phyloP scores from a whole-genome alignment of 148 eudicot species.

The Persicaria tinctoria region DNA sequence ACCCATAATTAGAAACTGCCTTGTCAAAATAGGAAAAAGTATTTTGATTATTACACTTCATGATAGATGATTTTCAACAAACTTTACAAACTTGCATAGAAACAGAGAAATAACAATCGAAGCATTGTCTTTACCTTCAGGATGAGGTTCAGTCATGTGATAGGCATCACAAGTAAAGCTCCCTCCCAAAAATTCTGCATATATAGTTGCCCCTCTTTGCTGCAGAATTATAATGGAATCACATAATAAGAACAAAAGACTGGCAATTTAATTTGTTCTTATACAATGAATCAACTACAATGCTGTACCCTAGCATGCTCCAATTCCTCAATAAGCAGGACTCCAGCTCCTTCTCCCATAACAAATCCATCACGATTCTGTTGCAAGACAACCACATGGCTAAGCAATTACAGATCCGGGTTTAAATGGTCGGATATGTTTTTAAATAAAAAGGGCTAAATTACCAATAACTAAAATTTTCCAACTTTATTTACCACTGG shows the following conservation, averaged over 20 bases:
- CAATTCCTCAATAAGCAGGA: conserved; percentile 82
- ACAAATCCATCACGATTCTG: conserved; percentile 98
- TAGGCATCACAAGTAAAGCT: conserved; percentile 96
- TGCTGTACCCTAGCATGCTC: conserved; percentile 79
- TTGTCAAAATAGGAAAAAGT: background rate
- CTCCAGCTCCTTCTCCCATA: conserved; percentile 99
- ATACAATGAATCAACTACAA: background rate
- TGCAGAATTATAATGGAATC: conserved; percentile 21
- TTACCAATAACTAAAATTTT: no score
- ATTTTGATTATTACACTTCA: background rate
- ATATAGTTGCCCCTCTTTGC: conserved; percentile 85
- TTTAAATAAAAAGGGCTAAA: no score
- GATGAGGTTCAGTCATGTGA: conserved; percentile 99
- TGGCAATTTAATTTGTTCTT: background rate
- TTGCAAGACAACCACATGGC: conserved; percentile 14
- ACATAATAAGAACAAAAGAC: background rate
- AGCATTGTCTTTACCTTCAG: conserved; percentile 45
- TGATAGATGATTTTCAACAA: background rate
- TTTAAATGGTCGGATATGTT: no score
- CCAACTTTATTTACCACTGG: no score
- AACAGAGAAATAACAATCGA: background rate
- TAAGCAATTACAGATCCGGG: background rate
- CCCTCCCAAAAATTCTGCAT: conserved; percentile 97
- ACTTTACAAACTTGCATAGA: background rate
- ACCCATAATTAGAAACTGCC: no score